Conservation (phyloP, 1,284 basidiomycete genomes). For the Xerocomus amazonicus region DNA sequence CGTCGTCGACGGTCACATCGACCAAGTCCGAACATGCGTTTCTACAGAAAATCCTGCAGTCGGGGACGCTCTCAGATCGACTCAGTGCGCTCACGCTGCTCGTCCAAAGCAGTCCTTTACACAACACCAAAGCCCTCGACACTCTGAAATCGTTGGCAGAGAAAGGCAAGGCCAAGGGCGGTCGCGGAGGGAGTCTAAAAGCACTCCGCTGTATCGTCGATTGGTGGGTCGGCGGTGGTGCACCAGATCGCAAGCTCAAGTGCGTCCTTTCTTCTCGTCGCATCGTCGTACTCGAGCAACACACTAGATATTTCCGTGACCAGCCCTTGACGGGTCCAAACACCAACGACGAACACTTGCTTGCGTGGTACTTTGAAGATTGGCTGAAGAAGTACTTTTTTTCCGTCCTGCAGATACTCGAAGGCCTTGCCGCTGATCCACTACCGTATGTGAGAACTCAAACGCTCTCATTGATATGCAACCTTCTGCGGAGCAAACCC, state of each 20-base stretch:
- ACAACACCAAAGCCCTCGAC: constrained; percentile 83
- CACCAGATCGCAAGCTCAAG: constrained; percentile 78
- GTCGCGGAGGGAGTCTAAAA: constrained; percentile 87
- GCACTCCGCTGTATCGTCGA: constrained; percentile 90
- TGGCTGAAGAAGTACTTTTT: constrained; percentile 98
- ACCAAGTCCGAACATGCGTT: constrained; percentile 70
- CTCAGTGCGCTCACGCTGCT: constrained; percentile 91
- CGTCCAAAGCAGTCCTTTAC: constrained; percentile 87
- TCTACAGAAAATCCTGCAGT: constrained; percentile 78
- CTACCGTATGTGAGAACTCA: constrained; percentile 79
- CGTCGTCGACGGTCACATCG: constrained; percentile 38
- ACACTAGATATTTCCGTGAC: constrained; percentile 83
- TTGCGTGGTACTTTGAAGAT: constrained; percentile 93
- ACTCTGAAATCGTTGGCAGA: constrained; percentile 76
- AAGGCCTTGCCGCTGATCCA: constrained; percentile 85
- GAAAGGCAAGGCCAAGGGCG: constrained; percentile 74
- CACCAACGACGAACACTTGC: constrained; percentile 71
- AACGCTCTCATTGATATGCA: constrained; percentile 69
- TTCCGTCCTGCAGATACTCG: constrained; percentile 85
- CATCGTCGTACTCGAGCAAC: neutral
- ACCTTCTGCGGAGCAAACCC: constrained; percentile 83
- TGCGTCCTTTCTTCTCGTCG: constrained; percentile 37
- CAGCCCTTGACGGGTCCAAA: constrained; percentile 73
- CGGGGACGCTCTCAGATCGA: constrained; percentile 90
- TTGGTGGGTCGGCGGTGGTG: constrained; percentile 95